These are phyloP conservation scores for Apiospora rasikravindrae DNA, from an alignment of 2,329 filamentous ascomycete species.

Conservation along the genomic window DNA sequence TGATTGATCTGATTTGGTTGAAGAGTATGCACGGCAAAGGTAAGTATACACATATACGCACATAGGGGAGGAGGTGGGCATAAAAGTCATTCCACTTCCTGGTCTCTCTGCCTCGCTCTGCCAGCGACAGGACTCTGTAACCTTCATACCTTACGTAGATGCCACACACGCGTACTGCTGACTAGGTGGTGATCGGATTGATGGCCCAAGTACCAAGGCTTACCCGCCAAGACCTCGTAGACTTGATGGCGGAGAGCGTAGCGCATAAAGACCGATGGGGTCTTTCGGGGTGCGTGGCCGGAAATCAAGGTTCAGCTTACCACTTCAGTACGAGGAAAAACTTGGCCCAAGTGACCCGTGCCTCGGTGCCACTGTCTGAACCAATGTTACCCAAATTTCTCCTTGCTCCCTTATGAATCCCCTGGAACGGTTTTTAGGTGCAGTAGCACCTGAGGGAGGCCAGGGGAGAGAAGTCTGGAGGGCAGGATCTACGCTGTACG, in stretches of 20 bases:
- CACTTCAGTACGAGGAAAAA: conserved; percentile 23
- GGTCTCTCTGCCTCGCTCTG: background rate
- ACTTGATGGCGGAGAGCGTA: conserved; percentile 12
- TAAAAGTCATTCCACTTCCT: background rate
- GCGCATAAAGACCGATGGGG: conserved; percentile 16
- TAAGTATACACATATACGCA: no score
- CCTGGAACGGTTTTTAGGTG: conserved; percentile 13
- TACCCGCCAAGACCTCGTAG: conserved; percentile 9
- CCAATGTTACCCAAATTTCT: conserved; percentile 25
- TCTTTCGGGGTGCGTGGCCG: conserved; percentile 4
- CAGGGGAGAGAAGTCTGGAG: background rate
- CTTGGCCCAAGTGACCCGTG: conserved; percentile 23
- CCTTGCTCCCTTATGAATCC: conserved; percentile 11
- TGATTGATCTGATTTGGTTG: background rate
- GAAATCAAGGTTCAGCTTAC: conserved; percentile 21
- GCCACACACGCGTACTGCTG: background rate
- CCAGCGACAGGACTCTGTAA: background rate
- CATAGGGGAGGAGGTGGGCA: background rate
- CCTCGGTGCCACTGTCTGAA: conserved; percentile 20
- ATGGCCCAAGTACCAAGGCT: background rate
- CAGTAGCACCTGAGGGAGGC: background rate
- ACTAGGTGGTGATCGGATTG: background rate
- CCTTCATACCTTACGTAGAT: background rate
- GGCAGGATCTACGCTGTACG: background rate
- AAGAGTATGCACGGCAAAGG: background rate